Base-by-base conservation (phyloP, 2,329 filamentous ascomycete genomes). In the Ramularia collo-cygni region DNA sequence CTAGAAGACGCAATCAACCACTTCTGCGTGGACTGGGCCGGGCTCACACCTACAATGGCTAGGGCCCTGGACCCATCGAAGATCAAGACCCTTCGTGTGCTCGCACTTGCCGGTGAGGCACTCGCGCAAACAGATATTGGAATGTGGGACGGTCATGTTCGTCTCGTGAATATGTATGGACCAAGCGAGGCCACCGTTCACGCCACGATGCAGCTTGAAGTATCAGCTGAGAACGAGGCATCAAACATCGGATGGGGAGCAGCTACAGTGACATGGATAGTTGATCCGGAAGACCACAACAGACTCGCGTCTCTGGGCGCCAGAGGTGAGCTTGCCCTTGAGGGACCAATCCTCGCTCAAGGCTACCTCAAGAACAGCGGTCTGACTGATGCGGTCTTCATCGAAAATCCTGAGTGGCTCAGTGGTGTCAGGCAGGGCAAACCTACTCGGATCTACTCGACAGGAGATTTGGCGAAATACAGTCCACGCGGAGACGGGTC, bases 401-500 rank as follows among this genome's bases (percentile, higher is more conserved):
- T 64, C 10, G 43, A 55, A 14, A 40, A 52, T 35, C 51, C 56
- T 4, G 4, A 18, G 3, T 58, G 53, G 55, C 40, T 52, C n/a
- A n/a, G n/a, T n/a, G n/a, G n/a, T n/a, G n/a, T n/a, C n/a, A n/a
- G n/a, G n/a, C 9, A 26, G 9, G 70, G 70, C 2, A 61, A 67
- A 3, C 51, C 42, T 8, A 69, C 67, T 1, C 63, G 70, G 4
- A 51, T 79, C 2, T 80, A 79, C 53, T 76, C 74, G 51, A 79
- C 76, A 0, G 77, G 77, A 1, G 77, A 81, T 46, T 60, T 80
- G 0, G 76, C 73, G 1, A 65, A 64, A 16, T 75, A 78, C 40
- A n/a, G n/a, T n/a, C n/a, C n/a, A n/a, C n/a, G n/a, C n/a, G n/a
- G n/a, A n/a, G n/a, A n/a, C n/a, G n/a, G 67, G 74, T 29, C 56